Evolutionary conservation across 129 eudicot genomes (phyloP).

Genomic region (Arctium lappa): DNA sequence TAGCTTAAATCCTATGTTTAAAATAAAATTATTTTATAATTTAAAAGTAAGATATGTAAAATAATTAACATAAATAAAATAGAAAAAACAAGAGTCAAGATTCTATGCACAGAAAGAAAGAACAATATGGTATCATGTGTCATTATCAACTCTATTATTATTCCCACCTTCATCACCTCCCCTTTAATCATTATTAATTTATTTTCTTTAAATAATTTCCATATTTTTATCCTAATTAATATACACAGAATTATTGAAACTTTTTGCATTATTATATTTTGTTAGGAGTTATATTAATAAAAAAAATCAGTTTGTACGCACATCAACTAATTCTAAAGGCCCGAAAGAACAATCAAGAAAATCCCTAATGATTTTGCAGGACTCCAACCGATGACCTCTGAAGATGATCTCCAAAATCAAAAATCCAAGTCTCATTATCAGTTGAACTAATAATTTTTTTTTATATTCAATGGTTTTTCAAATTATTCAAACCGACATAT

Average conservation of each 20-base stretch:
- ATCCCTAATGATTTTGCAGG: no score
- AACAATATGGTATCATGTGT: slow-evolving; percentile 19
- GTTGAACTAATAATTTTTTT: no score
- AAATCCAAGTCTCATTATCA: no score
- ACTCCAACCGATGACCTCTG: no score
- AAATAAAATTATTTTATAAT: neutral
- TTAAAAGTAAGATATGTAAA: neutral
- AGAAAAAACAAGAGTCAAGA: slow-evolving; percentile 14
- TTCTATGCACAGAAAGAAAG: slow-evolving; percentile 19
- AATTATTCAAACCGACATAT: no score
- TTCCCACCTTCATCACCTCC: slow-evolving; percentile 5
- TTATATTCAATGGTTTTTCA: no score
- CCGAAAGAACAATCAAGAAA: no score
- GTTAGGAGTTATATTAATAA: no score
- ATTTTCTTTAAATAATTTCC: neutral
- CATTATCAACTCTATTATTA: slow-evolving; percentile 19
- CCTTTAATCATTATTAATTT: neutral
- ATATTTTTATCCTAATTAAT: neutral
- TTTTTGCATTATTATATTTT: neutral
- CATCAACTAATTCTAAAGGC: no score
- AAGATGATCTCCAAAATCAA: no score
- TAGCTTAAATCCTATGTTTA: neutral
- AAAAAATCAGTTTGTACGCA: no score
- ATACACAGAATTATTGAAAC: neutral
- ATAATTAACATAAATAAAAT: neutral